Conservation (phyloP, 441 rosid species). For the Gossypium aridum region DNA sequence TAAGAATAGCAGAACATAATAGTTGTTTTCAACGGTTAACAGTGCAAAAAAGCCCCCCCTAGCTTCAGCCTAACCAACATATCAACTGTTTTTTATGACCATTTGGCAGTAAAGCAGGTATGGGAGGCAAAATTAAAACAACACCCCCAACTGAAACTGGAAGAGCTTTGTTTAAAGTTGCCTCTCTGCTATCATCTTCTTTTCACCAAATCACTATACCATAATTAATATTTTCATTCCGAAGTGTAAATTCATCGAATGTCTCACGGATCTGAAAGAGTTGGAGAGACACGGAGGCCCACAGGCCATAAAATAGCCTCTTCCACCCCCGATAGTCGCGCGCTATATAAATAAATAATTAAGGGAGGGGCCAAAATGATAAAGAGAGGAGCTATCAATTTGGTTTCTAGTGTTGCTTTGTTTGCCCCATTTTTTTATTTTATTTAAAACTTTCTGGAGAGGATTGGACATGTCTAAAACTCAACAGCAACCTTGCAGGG, state of each 20-base stretch:
- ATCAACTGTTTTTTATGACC: conserved; percentile 31
- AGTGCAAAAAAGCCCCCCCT: conserved; percentile 27
- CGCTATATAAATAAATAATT: conserved; percentile 26
- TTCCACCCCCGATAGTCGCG: conserved; percentile 40
- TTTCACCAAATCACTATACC: neutral
- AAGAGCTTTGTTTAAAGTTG: neutral
- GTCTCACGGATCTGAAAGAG: neutral
- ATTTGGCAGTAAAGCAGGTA: conserved; percentile 38
- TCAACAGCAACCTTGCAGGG: conserved; percentile 15
- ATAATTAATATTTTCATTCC: neutral
- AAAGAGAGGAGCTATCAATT: conserved; percentile 1
- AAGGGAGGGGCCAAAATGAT: conserved; percentile 9
- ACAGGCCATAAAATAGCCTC: conserved; percentile 4
- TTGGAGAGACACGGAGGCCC: conserved; percentile 1
- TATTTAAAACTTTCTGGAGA: neutral
- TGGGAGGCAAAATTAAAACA: neutral
- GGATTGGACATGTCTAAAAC: conserved; percentile 29
- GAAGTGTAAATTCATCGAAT: too few species aligned
- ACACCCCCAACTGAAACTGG: neutral
- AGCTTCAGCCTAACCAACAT: conserved; percentile 4
- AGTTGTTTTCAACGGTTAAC: conserved; percentile 53
- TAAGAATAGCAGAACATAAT: conserved; percentile 7
- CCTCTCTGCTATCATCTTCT: neutral
- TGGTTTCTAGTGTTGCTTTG: neutral
- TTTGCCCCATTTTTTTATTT: neutral